Conservation (phyloP, 2,329 filamentous ascomycete genomes). For the Didymella pinodella region DNA sequence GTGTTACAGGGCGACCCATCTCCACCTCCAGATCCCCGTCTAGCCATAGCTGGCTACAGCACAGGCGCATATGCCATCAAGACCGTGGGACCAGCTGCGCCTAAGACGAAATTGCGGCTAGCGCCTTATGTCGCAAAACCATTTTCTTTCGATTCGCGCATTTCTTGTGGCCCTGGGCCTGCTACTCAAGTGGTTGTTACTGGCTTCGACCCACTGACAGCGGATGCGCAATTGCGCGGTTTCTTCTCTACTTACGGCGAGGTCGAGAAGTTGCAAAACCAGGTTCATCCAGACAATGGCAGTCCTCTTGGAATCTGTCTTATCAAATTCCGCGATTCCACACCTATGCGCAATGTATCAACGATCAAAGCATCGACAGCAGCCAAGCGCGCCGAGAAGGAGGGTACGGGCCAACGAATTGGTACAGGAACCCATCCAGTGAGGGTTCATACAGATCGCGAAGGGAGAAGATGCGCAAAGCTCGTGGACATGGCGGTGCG, state of each 20-base stretch:
- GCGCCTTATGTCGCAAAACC: conserved; percentile 82
- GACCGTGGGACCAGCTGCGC: conserved; percentile 66
- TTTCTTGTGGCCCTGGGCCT: conserved; percentile 86
- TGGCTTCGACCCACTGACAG: conserved; percentile 92
- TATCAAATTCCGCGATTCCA: conserved; percentile 83
- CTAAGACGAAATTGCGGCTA: conserved; percentile 73
- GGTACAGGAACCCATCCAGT: conserved; percentile 71
- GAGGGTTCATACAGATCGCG: conserved; percentile 86
- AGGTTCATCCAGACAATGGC: conserved; percentile 92
- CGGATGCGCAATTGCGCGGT: conserved; percentile 77
- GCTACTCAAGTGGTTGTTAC: conserved; percentile 90
- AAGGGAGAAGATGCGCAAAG: conserved; percentile 80
- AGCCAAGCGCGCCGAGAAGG: conserved; percentile 79
- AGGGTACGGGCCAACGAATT: conserved; percentile 80
- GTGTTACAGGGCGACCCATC: conserved; percentile 76
- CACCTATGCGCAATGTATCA: conserved; percentile 57
- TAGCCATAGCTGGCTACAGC: conserved; percentile 70
- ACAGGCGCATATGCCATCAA: conserved; percentile 57
- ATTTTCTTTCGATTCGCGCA: conserved; percentile 81
- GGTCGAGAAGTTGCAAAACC: conserved; percentile 89
- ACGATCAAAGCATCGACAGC: conserved; percentile 76
- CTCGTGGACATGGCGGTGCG: conserved; percentile 79
- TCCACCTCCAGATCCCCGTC: conserved; percentile 81
- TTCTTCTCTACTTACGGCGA: conserved; percentile 85
- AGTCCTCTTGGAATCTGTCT: conserved; percentile 93